Evolutionary conservation across 2,329 filamentous ascomycete species (phyloP).

Genomic region (Aspergillus transmontanensis): DNA sequence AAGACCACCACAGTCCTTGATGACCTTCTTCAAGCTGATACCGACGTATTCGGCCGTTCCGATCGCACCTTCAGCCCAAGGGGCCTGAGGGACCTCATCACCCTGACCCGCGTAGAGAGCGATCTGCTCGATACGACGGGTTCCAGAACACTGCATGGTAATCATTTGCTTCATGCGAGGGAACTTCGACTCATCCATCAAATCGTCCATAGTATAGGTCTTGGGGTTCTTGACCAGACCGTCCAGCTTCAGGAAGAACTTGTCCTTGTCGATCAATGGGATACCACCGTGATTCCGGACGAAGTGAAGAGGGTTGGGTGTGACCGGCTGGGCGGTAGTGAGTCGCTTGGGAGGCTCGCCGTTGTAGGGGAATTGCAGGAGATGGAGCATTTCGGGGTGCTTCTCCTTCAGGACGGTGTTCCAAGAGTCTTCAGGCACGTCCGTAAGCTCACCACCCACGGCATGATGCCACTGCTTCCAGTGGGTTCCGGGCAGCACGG

Average conservation of each 20-base stretch:
- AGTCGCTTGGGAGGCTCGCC: slow-evolving; percentile 64
- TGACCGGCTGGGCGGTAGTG: slow-evolving; percentile 58
- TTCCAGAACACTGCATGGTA: slow-evolving; percentile 70
- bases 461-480: slow-evolving; percentile 64
- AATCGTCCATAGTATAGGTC: slow-evolving; percentile 59
- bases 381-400: slow-evolving; percentile 61
- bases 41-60: slow-evolving; percentile 66
- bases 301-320: slow-evolving; percentile 65
- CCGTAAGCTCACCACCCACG: slow-evolving; percentile 48
- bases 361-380: slow-evolving; percentile 66
- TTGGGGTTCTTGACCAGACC: slow-evolving; percentile 64
- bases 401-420: slow-evolving; percentile 59
- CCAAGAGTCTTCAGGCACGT: slow-evolving; percentile 63
- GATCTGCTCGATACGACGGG: slow-evolving; percentile 70
- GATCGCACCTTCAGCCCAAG: slow-evolving; percentile 69
- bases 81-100: slow-evolving; percentile 56
- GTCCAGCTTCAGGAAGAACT: slow-evolving; percentile 58
- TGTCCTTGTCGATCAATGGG: slow-evolving; percentile 62
- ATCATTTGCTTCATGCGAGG: slow-evolving; percentile 61
- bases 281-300: slow-evolving; percentile 74
- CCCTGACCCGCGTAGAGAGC: slow-evolving; percentile 66
- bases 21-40: slow-evolving; percentile 67
- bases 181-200: slow-evolving; percentile 63
- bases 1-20: slow-evolving; percentile 70
- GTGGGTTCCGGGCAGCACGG: slow-evolving; percentile 57